phyloP scores from a whole-genome alignment of 2,329 filamentous ascomycete genomes.

The Triangularia setosa region DNA sequence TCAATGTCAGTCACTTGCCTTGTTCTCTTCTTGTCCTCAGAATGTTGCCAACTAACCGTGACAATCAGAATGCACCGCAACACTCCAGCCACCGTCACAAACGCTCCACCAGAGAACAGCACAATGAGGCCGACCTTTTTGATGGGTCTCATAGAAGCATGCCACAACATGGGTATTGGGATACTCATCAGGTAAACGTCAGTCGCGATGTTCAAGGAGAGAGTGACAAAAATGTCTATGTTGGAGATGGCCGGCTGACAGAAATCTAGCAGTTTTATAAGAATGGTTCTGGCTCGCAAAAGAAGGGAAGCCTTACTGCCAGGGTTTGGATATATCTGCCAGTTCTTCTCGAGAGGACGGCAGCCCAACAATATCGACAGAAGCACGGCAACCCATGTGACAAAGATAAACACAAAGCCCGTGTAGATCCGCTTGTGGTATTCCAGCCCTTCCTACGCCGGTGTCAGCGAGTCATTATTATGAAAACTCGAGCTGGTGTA shows the following conservation, averaged over 20 bases:
- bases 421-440: slow-evolving; percentile 29
- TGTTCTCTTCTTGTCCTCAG: background rate
- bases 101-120: slow-evolving; percentile 53
- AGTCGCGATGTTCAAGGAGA: slow-evolving; percentile 38
- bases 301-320: slow-evolving; percentile 40
- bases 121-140: slow-evolving; percentile 51
- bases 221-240: slow-evolving; percentile 36
- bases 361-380: slow-evolving; percentile 36
- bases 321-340: slow-evolving; percentile 42
- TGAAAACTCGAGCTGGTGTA: background rate
- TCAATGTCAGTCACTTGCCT: background rate
- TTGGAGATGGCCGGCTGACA: slow-evolving; percentile 39
- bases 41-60: slow-evolving; percentile 24
- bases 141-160: slow-evolving; percentile 42
- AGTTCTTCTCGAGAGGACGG: slow-evolving; percentile 34
- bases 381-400: slow-evolving; percentile 34
- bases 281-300: slow-evolving; percentile 39
- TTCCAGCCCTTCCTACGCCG: slow-evolving; percentile 27
- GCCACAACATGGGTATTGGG: slow-evolving; percentile 49
- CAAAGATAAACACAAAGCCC: slow-evolving; percentile 33
- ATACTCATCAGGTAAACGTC: slow-evolving; percentile 40
- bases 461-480: background rate
- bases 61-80: slow-evolving; percentile 51
- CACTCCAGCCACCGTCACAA: slow-evolving; percentile 52
- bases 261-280: slow-evolving; percentile 33